Evolutionary conservation across 768 basidiomycete species (phyloP).

Genomic region (Agrocybe pediades): DNA sequence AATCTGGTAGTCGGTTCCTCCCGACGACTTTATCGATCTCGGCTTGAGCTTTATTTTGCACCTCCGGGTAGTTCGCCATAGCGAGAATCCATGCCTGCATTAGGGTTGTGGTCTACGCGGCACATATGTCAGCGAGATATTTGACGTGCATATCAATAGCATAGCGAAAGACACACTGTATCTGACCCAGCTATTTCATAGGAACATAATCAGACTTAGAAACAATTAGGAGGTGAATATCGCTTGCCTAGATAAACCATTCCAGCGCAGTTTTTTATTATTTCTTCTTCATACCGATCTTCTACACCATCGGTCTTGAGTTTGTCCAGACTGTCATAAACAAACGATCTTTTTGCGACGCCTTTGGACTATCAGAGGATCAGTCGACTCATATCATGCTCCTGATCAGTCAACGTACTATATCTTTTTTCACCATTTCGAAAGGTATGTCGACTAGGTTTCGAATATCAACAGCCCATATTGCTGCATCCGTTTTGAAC

Average conservation of each 20-base stretch:
- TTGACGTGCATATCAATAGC: not conserved
- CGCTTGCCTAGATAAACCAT: constrained; percentile 40
- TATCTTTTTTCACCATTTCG: constrained; percentile 23
- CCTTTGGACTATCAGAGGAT: constrained; percentile 21
- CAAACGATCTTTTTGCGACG: constrained; percentile 24
- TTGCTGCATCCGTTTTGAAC: constrained; percentile 31
- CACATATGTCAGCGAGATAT: not conserved
- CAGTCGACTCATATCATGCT: not conserved
- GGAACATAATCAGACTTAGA: not conserved
- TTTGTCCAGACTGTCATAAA: constrained; percentile 26
- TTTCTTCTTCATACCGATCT: constrained; percentile 27
- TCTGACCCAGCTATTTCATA: constrained; percentile 16
- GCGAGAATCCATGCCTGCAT: constrained; percentile 32
- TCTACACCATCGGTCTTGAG: constrained; percentile 10
- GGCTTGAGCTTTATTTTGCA: constrained; percentile 41
- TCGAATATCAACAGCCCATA: constrained; percentile 19
- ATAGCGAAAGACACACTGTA: constrained; percentile 11
- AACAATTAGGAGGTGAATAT: not conserved
- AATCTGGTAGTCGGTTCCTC: constrained; percentile 39
- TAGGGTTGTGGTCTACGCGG: constrained; percentile 25
- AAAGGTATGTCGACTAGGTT: constrained; percentile 29
- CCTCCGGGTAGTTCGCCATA: constrained; percentile 41
- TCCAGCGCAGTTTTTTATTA: constrained; percentile 41
- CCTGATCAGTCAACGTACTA: constrained; percentile 18
- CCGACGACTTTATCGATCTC: constrained; percentile 46